Percentiles rank a stretch among this genome's conserved stretches.
phyloP scores from a whole-genome alignment of 2,329 filamentous ascomycete species.

The Clarireedia monteithiana region DNA sequence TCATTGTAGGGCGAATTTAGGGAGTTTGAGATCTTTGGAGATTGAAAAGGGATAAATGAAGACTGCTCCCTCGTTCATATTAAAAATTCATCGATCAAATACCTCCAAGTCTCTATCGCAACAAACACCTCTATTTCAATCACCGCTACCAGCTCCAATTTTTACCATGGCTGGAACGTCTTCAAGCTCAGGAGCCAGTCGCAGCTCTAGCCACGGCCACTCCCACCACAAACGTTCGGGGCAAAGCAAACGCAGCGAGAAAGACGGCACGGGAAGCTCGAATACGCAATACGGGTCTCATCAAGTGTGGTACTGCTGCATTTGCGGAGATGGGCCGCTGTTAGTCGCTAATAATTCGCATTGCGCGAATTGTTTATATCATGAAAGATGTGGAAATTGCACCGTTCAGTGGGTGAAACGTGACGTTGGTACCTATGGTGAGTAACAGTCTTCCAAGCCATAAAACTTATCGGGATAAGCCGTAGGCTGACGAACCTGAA shows the following conservation, averaged over 20 bases:
- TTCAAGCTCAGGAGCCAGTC: neutral
- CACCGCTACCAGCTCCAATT: no score
- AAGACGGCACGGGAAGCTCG: neutral
- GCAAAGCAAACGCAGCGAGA: neutral
- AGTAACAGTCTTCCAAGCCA: neutral
- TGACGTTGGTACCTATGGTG: neutral
- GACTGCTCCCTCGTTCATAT: no score
- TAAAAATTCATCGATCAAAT: no score
- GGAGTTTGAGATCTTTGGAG: no score
- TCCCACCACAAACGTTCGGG: neutral
- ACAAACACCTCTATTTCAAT: no score
- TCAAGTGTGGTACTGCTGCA: conserved; percentile 2
- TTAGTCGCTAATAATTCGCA: neutral
- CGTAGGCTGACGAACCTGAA: neutral
- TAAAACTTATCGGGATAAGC: neutral
- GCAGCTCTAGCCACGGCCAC: neutral
- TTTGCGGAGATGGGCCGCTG: neutral
- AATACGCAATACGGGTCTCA: neutral
- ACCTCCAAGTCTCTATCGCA: no score
- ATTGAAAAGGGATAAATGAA: no score
- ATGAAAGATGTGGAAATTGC: neutral
- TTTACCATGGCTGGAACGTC: no score
- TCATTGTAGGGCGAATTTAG: no score
- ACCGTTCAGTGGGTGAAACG: neutral
- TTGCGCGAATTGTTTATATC: neutral